Evolutionary conservation across 2,329 filamentous ascomycete genomes (phyloP), one percentile per base, ranked within the genome.

Genomic region (Pestalotiopsis sp.): DNA sequence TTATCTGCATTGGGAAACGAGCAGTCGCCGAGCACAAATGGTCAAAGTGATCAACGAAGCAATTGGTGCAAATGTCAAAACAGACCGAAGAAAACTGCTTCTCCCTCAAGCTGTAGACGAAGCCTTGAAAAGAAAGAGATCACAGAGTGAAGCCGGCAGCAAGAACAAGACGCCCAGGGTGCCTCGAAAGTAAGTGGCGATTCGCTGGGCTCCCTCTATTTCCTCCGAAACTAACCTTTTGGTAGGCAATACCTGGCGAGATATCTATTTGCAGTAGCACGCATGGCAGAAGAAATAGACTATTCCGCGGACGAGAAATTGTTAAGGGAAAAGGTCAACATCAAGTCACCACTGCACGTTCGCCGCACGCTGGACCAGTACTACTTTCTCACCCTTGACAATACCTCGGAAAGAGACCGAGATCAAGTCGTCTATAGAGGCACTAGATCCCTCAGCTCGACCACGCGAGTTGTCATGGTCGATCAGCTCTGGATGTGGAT

Each of bases 311-410:
- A 76, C 65, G 70, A 71, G 20, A 68, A 39, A n/a, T 25, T 76
- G 1, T 17, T 76, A 12, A 61, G 69, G 3, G 58, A 71, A 2
- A 66, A 74, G 61, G 62, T 76, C 2, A 59, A 73, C 49, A 4
- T 45, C 2, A 12, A 73, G 68, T 68, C 72, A 7, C 75, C 59
- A 65, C 71, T 67, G 5, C 77, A 79, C 58, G 68, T 76, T 12
- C 72, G 78, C 11, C 70, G 77, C 4, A 78, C 78, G 1, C 67
- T 79, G 4, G 76, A 79, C 58, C 77, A 79, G 56, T 76, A 72
- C 17, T 78, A 77, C 61, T 76, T 75, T 49, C 72, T 73, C 41
- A 78, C 75, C 20, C 71, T 76, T 5, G 70, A 73, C 27, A 75
- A 75, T 61, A 78, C 75, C 4, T 69, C 72, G 25, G 65, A 68